Evolutionary conservation across 2,329 filamentous ascomycete species (phyloP), one percentile per base, ranked within the genome.

Genomic region (Venturia pyrina): DNA sequence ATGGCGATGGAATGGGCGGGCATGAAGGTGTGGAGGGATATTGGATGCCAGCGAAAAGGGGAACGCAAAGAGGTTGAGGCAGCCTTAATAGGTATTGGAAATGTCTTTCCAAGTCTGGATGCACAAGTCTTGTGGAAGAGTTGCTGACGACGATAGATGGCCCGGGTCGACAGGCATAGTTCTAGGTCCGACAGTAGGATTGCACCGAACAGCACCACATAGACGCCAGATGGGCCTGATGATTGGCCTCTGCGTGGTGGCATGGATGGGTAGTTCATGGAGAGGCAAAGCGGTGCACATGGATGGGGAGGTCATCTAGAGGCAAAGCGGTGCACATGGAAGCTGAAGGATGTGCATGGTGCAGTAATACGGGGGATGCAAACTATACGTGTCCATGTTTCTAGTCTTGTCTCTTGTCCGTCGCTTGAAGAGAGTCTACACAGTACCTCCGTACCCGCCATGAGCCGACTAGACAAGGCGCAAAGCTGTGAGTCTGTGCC

Each of bases 281-380:
- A 32, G 24, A 19, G 50, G 50, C 50, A n/a, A 57, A 57, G 13
- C 24, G 24, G 50, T 57, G 15, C 50, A 57, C 50, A 57, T 57
- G 50, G 50, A 57, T 19, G 50, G 50, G 7, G 24, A 57, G 4
- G 28, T 32, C 2, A 24, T 37, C 28, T n/a, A 32, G 24, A 19
- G 50, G 50, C 50, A n/a, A 57, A 57, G 13, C 24, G 24, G 50
- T 57, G 15, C 50, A 57, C 50, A 57, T 57, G 50, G 50, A 57
- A 57, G 50, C 50, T 57, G 50, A 57, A 24, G 28, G 50, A 57
- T 57, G 50, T 57, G 50, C 50, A 57, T 57, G 50, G 50, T 57
- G 50, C 50, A 57, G 50, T 24, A 5, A 57, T 34, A 50, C 46
- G 24, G 46, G 50, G 24, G 28, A 57, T 57, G 50, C 50, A 57